A percentile compares a stretch with the other conserved stretches of the same genome.
These are phyloP conservation scores for Apiotrichum gamsii DNA, from an alignment of 1,284 basidiomycete species.

Conservation along the genomic window DNA sequence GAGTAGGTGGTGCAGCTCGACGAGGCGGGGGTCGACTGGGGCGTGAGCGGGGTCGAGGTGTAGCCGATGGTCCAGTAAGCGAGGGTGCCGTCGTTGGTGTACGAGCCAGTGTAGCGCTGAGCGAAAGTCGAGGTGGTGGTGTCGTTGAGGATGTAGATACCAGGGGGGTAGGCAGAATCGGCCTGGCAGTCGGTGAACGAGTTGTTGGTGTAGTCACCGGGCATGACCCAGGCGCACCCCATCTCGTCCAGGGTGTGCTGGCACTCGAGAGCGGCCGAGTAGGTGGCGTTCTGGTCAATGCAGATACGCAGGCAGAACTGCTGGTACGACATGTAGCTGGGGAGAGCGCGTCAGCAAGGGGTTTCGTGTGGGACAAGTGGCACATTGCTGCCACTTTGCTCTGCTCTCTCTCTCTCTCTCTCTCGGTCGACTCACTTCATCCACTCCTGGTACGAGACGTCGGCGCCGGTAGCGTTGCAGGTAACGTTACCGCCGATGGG, in stretches of 20 bases:
- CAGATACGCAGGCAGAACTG: constrained; percentile 49
- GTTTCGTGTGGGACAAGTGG: no score
- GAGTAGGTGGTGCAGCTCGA: constrained; percentile 47
- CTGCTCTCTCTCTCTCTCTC: no score
- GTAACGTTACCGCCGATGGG: constrained; percentile 54
- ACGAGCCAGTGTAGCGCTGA: constrained; percentile 48
- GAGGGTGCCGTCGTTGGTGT: constrained; percentile 23
- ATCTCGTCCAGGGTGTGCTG: constrained; percentile 48
- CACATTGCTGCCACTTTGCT: no score
- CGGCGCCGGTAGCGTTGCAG: constrained; percentile 49
- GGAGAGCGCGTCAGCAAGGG: background rate
- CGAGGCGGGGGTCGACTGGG: constrained; percentile 42
- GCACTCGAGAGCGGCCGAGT: constrained; percentile 38
- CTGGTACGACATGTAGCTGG: constrained; percentile 46
- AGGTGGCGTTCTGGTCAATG: constrained; percentile 42
- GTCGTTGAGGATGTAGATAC: constrained; percentile 40
- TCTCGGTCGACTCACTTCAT: constrained; percentile 46
- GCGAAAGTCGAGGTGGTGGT: constrained; percentile 46
- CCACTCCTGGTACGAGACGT: constrained; percentile 53
- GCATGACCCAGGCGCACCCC: constrained; percentile 50
- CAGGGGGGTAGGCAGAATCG: constrained; percentile 47
- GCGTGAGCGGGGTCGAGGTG: constrained; percentile 39
- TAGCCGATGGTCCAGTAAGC: constrained; percentile 41
- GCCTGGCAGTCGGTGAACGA: constrained; percentile 48
- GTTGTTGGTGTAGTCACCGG: constrained; percentile 47